Percentiles rank a stretch among this genome's conserved stretches.
Evolutionary conservation across 106 monocot genomes (phyloP).

Genomic region (Vanilla planifolia): DNA sequence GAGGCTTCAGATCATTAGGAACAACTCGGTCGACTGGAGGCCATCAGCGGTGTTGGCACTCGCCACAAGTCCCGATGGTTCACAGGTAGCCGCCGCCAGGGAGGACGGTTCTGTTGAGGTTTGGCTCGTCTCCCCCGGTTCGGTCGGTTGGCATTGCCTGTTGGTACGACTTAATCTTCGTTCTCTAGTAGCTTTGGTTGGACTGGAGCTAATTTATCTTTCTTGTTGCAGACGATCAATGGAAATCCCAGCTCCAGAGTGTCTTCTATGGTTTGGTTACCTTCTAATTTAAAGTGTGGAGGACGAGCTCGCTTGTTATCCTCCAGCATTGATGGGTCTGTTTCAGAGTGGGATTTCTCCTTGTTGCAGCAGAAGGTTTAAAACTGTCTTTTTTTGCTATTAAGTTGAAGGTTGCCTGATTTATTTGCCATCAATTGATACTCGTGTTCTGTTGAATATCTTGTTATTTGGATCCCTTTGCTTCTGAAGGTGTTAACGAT

Average conservation of each 20-base stretch:
- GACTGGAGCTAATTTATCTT: not conserved
- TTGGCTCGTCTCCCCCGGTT: conserved; percentile 91
- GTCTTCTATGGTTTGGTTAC: conserved; percentile 76
- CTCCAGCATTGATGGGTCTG: conserved; percentile 85
- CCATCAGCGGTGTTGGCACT: conserved; percentile 79
- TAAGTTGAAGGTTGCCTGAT: not conserved
- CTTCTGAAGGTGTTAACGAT: too few relatives aligned
- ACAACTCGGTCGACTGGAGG: conserved; percentile 59
- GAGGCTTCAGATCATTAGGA: conserved; percentile 36
- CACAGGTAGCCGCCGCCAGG: conserved; percentile 75
- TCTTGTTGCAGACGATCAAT: conserved; percentile 58
- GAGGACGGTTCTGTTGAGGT: conserved; percentile 75
- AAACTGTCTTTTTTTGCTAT: not conserved
- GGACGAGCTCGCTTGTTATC: conserved; percentile 53
- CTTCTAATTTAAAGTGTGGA: conserved; percentile 7
- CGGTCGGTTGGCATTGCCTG: conserved; percentile 95
- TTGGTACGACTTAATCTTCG: conserved; percentile 30
- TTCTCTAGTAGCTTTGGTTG: not conserved
- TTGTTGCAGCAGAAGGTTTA: conserved; percentile 71
- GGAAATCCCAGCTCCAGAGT: conserved; percentile 63
- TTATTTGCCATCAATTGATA: not conserved
- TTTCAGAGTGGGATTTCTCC: conserved; percentile 88
- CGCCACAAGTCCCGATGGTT: conserved; percentile 58
- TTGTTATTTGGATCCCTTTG: too few relatives aligned
- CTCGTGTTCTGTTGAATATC: too few relatives aligned